Evolutionary conservation across 2,329 filamentous ascomycete genomes (phyloP).

Genomic region (Beauveria sp.): DNA sequence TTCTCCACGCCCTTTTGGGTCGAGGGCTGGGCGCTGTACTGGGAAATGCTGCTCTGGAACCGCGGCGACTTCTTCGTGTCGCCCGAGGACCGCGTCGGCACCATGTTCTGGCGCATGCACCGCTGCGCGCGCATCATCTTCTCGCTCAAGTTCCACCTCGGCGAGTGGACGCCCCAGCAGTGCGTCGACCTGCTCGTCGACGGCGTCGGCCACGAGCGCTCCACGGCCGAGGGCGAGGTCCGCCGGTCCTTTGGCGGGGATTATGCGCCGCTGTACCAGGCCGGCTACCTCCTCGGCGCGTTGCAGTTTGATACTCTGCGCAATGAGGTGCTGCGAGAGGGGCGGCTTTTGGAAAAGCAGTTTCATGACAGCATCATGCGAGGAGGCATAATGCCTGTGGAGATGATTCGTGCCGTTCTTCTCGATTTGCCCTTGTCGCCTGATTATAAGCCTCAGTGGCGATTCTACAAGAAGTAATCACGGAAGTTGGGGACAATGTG

Average conservation of each 20-base stretch:
- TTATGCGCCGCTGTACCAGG: constrained; percentile 52
- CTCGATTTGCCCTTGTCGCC: constrained; percentile 30
- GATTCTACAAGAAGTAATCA: constrained; percentile 32
- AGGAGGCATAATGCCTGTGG: constrained; percentile 46
- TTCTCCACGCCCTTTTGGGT: constrained; percentile 52
- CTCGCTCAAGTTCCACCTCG: constrained; percentile 50
- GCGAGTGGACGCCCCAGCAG: constrained; percentile 42
- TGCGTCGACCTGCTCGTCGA: constrained; percentile 51
- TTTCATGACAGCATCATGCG: constrained; percentile 48
- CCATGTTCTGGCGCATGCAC: constrained; percentile 57
- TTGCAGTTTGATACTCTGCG: constrained; percentile 46
- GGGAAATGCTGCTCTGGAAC: constrained; percentile 52
- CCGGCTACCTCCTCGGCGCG: constrained; percentile 52
- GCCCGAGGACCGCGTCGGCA: constrained; percentile 46
- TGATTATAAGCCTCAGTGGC: constrained; percentile 42
- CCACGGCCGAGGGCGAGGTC: constrained; percentile 54
- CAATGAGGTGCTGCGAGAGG: constrained; percentile 34
- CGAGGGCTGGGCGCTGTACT: constrained; percentile 56
- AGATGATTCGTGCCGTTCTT: constrained; percentile 43
- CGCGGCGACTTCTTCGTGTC: constrained; percentile 41
- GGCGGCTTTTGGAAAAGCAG: constrained; percentile 38
- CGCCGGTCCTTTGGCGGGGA: constrained; percentile 47
- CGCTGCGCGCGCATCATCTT: constrained; percentile 53
- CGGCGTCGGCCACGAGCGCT: constrained; percentile 50
- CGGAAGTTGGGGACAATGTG: not conserved